Evolutionary conservation across 129 eudicot species (phyloP).

Genomic region (Glebionis coronaria): DNA sequence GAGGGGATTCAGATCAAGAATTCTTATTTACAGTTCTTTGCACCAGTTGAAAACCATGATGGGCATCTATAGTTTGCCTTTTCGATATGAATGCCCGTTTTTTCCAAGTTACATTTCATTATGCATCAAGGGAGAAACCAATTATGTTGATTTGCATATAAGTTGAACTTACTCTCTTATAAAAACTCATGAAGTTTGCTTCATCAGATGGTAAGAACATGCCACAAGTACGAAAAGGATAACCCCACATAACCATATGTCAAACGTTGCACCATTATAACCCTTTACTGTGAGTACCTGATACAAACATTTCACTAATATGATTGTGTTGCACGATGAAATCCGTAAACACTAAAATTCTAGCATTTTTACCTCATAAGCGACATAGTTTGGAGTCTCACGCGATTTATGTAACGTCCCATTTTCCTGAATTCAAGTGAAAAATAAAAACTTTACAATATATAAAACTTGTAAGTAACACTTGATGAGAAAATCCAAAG

Average conservation of each 20-base stretch:
- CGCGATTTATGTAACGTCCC: too few relatives aligned
- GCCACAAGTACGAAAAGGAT: slow-evolving; percentile 96
- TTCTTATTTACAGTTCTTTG: slow-evolving; percentile 49
- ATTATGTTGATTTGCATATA: neutral
- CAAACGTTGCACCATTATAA: too few relatives aligned
- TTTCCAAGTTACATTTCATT: neutral
- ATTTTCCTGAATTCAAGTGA: too few relatives aligned
- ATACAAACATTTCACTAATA: too few relatives aligned
- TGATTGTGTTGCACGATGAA: too few relatives aligned
- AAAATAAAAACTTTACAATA: too few relatives aligned
- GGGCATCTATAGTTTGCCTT: slow-evolving; percentile 69
- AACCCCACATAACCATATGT: slow-evolving; percentile 93
- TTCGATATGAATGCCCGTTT: slow-evolving; percentile 46
- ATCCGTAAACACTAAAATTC: too few relatives aligned
- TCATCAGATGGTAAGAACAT: slow-evolving; percentile 90
- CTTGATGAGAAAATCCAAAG: too few relatives aligned
- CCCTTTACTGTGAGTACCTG: too few relatives aligned
- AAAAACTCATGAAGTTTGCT: slow-evolving; percentile 59
- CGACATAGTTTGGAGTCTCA: too few relatives aligned
- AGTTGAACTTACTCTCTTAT: slow-evolving; percentile 51
- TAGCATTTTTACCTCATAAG: too few relatives aligned
- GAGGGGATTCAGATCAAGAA: slow-evolving; percentile 73
- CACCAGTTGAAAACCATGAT: slow-evolving; percentile 69
- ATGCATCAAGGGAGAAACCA: neutral
- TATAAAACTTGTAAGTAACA: too few relatives aligned